Evolutionary conservation across 805 yeast species (phyloP).

Genomic region (Lipomyces orientalis): DNA sequence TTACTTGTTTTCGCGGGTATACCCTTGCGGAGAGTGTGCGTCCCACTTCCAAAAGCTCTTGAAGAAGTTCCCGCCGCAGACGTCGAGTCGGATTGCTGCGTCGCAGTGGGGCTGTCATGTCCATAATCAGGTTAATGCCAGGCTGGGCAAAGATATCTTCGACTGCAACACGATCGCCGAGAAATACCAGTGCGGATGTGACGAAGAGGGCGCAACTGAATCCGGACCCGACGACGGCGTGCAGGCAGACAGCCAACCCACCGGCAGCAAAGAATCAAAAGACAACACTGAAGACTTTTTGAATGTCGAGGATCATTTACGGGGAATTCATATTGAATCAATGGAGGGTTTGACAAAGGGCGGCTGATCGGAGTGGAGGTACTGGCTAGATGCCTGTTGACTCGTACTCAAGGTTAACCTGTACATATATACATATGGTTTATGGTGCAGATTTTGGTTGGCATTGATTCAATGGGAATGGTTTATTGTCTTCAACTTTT

Average conservation of each 20-base stretch:
- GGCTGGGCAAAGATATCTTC: slow-evolving; percentile 69
- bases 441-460: not conserved
- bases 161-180: slow-evolving; percentile 87
- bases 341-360: slow-evolving; percentile 27
- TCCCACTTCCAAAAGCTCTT: slow-evolving; percentile 80
- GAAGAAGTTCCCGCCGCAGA: slow-evolving; percentile 81
- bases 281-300: slow-evolving; percentile 19
- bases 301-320: slow-evolving; percentile 25
- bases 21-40: slow-evolving; percentile 98
- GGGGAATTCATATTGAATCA: slow-evolving; percentile 29
- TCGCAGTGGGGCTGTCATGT: slow-evolving; percentile 96
- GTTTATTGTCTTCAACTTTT: not conserved
- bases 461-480: not conserved
- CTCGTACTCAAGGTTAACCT: not conserved
- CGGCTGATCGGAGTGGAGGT: slow-evolving; percentile 9
- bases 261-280: not conserved
- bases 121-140: slow-evolving; percentile 83
- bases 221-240: slow-evolving; percentile 3
- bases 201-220: slow-evolving; percentile 25
- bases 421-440: not conserved
- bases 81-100: slow-evolving; percentile 74
- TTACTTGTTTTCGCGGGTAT: slow-evolving; percentile 81
- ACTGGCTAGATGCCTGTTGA: not conserved
- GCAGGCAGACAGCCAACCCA: not conserved
- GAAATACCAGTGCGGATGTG: slow-evolving; percentile 95